phyloP scores from a whole-genome alignment of 257 asterid species.

The Primulina eburnea region DNA sequence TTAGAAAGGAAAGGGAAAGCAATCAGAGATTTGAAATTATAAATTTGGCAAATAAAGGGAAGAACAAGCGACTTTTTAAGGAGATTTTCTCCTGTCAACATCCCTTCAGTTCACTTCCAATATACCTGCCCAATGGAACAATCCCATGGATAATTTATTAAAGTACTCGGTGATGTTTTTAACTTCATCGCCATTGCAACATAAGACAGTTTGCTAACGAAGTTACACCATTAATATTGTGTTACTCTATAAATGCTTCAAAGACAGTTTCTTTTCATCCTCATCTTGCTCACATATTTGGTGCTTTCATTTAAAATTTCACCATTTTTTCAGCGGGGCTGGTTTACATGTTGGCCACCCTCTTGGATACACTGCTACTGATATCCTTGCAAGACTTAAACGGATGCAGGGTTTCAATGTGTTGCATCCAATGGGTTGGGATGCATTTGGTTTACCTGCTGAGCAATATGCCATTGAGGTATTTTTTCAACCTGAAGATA shows the following conservation, averaged over 20 bases:
- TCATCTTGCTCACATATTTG: slow-evolving; percentile 18
- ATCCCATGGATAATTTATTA: no score
- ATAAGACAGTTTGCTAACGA: neutral
- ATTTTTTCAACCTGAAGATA: slow-evolving; percentile 9
- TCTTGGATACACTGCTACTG: slow-evolving; percentile 97
- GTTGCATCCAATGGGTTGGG: slow-evolving; percentile 99
- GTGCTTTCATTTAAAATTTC: slow-evolving; percentile 23
- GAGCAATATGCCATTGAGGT: slow-evolving; percentile 98
- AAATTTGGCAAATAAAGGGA: neutral
- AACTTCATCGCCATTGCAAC: neutral
- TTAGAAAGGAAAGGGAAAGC: neutral
- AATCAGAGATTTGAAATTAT: neutral
- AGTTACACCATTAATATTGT: neutral
- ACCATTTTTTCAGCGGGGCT: slow-evolving; percentile 75
- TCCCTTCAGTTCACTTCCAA: no score
- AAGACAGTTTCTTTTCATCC: neutral
- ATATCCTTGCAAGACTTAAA: slow-evolving; percentile 89
- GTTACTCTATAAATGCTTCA: neutral
- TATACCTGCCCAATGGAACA: no score
- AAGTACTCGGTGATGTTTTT: neutral
- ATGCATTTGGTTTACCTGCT: slow-evolving; percentile 98
- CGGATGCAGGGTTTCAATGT: slow-evolving; percentile 98
- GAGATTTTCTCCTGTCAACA: no score
- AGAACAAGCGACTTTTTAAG: no score
- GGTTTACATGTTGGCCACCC: slow-evolving; percentile 99